These are phyloP conservation scores for Fusarium fracticaudum DNA, from an alignment of 2,329 filamentous ascomycete genomes.

Conservation along the genomic window DNA sequence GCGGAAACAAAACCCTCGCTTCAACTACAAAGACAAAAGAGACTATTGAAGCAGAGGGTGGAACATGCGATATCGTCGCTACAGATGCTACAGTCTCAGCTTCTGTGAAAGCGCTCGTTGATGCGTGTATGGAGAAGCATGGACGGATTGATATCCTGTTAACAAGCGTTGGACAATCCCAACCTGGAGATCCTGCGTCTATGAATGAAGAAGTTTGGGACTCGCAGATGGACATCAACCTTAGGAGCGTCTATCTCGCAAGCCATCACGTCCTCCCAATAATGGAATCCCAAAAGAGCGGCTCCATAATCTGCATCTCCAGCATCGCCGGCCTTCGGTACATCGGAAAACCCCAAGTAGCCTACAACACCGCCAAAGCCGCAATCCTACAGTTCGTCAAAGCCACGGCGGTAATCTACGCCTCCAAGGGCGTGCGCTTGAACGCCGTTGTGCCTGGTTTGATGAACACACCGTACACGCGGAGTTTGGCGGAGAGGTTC, in stretches of 20 bases:
- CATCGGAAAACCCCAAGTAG: slow-evolving; percentile 60
- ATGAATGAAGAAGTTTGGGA: slow-evolving; percentile 63
- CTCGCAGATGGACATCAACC: slow-evolving; percentile 62
- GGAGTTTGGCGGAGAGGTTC: slow-evolving; percentile 56
- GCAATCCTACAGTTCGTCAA: slow-evolving; percentile 62
- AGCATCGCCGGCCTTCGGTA: slow-evolving; percentile 64
- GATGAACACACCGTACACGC: slow-evolving; percentile 64
- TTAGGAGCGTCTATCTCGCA: slow-evolving; percentile 65
- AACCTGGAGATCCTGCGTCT: slow-evolving; percentile 59
- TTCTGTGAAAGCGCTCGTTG: slow-evolving; percentile 62
- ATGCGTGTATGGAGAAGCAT: slow-evolving; percentile 60
- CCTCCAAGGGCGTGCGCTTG: slow-evolving; percentile 56
- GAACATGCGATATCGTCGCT: slow-evolving; percentile 52
- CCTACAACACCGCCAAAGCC: slow-evolving; percentile 62
- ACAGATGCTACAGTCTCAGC: slow-evolving; percentile 62
- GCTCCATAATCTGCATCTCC: slow-evolving; percentile 58
- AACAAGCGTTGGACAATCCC: slow-evolving; percentile 68
- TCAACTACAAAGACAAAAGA: slow-evolving; percentile 52
- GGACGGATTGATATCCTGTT: slow-evolving; percentile 68
- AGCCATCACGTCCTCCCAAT: slow-evolving; percentile 63
- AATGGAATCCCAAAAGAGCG: slow-evolving; percentile 59
- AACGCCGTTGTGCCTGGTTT: slow-evolving; percentile 66
- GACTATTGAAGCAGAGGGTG: slow-evolving; percentile 48
- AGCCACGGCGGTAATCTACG: slow-evolving; percentile 61
- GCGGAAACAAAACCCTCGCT: slow-evolving; percentile 58